Conservation (phyloP, 2,329 filamentous ascomycete species). For the Calonectria montana region DNA sequence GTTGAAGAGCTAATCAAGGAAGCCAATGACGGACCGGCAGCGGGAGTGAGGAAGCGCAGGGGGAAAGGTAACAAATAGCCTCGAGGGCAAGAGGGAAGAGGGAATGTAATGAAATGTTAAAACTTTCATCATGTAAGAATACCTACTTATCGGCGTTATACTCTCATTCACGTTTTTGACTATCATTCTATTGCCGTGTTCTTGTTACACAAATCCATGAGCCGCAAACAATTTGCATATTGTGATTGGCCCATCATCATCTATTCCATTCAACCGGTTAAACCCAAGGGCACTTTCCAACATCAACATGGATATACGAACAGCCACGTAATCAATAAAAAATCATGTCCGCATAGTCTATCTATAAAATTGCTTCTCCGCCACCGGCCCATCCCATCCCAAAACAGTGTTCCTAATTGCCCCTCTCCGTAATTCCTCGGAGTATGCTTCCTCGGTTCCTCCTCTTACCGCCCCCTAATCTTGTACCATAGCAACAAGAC, state of each 20-base stretch:
- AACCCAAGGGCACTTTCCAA: background rate
- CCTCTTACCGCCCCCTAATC: background rate
- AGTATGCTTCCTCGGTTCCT: slow-evolving; percentile 3
- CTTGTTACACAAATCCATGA: background rate
- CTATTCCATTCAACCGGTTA: background rate
- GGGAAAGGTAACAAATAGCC: slow-evolving; percentile 41
- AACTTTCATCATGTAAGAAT: background rate
- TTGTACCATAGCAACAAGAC: slow-evolving; percentile 3
- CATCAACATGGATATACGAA: background rate
- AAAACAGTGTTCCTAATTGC: background rate
- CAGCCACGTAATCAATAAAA: slow-evolving; percentile 4
- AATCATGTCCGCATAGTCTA: slow-evolving; percentile 32
- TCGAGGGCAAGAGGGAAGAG: background rate
- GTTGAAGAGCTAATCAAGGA: slow-evolving; percentile 27
- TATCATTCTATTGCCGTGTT: background rate
- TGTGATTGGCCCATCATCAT: background rate
- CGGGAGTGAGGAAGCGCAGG: slow-evolving; percentile 41
- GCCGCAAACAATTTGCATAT: background rate
- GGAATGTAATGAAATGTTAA: background rate
- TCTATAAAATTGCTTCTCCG: slow-evolving; percentile 21
- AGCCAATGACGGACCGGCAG: slow-evolving; percentile 32
- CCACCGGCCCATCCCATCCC: background rate
- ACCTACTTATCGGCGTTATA: background rate
- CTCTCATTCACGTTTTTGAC: background rate
- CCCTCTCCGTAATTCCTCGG: background rate